Conservation (phyloP, 2,329 filamentous ascomycete species). For the Chaetomium sp. region DNA sequence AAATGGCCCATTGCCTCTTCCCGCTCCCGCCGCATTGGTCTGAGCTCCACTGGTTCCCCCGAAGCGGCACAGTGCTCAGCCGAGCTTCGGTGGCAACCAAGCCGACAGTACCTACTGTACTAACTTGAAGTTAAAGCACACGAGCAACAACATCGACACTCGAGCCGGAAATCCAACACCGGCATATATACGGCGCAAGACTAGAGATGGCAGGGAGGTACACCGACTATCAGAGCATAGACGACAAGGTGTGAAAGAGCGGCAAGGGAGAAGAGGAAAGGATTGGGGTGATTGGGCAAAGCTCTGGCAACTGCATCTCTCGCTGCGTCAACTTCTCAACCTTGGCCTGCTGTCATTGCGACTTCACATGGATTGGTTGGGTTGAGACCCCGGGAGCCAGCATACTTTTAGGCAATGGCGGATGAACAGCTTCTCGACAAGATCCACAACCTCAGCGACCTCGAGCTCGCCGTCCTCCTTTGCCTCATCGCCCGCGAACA, state of each 20-base stretch:
- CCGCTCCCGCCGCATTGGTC: background rate
- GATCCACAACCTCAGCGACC: conserved; percentile 78
- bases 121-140: background rate
- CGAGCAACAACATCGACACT: background rate
- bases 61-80: background rate
- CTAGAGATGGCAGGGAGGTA: conserved; percentile 9
- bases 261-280: background rate
- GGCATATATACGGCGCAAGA: background rate
- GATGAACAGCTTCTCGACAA: conserved; percentile 63
- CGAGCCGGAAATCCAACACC: background rate
- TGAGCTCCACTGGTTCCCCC: background rate
- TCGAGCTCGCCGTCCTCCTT: conserved; percentile 83
- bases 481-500: conserved; percentile 82
- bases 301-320: background rate
- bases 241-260: conserved; percentile 14
- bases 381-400: background rate
- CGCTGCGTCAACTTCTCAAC: background rate
- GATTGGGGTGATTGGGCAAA: background rate
- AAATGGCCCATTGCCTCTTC: background rate
- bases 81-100: background rate
- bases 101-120: background rate
- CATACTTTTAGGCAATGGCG: conserved; percentile 53
- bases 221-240: background rate
- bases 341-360: background rate
- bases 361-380: background rate